phyloP scores from a whole-genome alignment of 352 stramenopile species.

The Globisporangium paroecandrum region DNA sequence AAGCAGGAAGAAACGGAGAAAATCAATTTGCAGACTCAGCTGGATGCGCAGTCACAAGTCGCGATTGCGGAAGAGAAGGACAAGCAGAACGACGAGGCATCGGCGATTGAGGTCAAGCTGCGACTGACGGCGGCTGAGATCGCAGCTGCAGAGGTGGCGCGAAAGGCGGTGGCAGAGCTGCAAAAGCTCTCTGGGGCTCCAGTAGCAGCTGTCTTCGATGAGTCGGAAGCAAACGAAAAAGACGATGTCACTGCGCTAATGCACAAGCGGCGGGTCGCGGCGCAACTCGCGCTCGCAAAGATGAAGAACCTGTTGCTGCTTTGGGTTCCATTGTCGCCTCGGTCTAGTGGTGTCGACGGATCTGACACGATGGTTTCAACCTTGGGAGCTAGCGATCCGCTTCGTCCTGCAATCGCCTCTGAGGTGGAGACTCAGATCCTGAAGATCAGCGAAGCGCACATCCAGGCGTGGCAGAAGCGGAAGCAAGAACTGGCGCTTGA shows the following conservation, averaged over 20 bases:
- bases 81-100: conserved; percentile 3
- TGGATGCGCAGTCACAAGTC: conserved; percentile 1
- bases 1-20: conserved; percentile 1
- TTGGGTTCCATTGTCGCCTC: neutral
- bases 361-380: neutral
- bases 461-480: conserved; percentile 1
- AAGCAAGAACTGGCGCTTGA: neutral
- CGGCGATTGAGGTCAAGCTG: neutral
- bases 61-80: neutral
- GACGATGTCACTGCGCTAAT: neutral
- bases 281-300: conserved; percentile 5
- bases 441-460: conserved; percentile 5
- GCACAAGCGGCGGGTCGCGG: conserved; percentile 5
- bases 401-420: conserved; percentile 2
- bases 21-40: neutral
- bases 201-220: neutral
- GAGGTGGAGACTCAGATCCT: conserved; percentile 3
- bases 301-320: conserved; percentile 1
- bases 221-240: neutral
- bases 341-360: neutral
- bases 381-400: neutral
- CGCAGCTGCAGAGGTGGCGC: neutral
- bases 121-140: neutral
- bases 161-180: neutral
- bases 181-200: neutral